Conservation (phyloP, 1,139 yeast species). For the Geotrichum europaeum region DNA sequence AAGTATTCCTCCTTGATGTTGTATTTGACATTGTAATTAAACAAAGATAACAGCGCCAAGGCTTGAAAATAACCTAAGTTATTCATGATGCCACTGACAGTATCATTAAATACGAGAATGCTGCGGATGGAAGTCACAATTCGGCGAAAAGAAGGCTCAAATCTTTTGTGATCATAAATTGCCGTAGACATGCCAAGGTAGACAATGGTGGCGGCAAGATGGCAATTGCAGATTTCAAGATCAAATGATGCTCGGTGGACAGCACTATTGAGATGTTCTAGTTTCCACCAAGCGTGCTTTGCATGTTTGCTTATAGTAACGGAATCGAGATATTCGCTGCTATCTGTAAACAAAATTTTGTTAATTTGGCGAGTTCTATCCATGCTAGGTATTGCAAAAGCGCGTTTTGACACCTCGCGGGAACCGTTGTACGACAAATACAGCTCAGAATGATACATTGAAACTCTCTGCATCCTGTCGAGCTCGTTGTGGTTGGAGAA, state of each 20-base stretch:
- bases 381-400: background rate
- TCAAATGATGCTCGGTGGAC: constrained; percentile 41
- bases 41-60: constrained; percentile 2
- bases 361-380: background rate
- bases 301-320: background rate
- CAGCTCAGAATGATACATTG: constrained; percentile 2
- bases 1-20: background rate
- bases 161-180: background rate
- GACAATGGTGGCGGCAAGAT: constrained; percentile 35
- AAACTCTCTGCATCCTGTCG: constrained; percentile 1
- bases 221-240: constrained; percentile 31
- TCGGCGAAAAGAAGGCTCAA: background rate
- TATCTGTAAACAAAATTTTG: background rate
- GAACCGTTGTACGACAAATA: background rate
- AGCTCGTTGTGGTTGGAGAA: constrained; percentile 1
- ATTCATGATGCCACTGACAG: constrained; percentile 18
- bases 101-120: constrained; percentile 20
- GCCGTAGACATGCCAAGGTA: constrained; percentile 37
- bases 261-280: constrained; percentile 24
- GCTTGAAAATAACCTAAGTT: constrained; percentile 4
- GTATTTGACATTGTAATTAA: background rate
- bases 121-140: constrained; percentile 3
- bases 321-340: background rate
- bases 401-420: background rate
- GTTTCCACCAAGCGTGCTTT: constrained; percentile 21